Conservation (phyloP, 192 early-diverging fungal genomes). For the Backusella tarrabulga region DNA sequence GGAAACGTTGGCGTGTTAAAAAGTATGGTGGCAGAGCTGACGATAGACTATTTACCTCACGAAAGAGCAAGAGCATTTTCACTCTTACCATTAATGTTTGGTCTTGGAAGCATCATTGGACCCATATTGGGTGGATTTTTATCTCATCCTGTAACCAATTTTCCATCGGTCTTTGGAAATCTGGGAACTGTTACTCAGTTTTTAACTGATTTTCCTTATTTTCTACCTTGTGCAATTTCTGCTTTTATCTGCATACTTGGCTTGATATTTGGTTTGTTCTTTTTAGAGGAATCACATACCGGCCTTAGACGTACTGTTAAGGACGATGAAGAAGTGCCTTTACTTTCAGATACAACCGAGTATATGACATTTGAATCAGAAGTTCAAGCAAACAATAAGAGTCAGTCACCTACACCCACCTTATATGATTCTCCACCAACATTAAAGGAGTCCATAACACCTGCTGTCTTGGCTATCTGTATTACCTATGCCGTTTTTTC, state of each 20-base stretch:
- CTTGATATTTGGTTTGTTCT: slow-evolving; percentile 49
- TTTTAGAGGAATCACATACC: slow-evolving; percentile 51
- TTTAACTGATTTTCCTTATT: slow-evolving; percentile 59
- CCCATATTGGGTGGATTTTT: slow-evolving; percentile 68
- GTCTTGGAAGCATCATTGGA: slow-evolving; percentile 55
- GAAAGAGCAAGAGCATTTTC: slow-evolving; percentile 57
- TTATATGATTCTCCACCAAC: slow-evolving; percentile 13
- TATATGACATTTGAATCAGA: slow-evolving; percentile 11
- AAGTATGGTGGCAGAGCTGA: slow-evolving; percentile 69
- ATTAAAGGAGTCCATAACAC: slow-evolving; percentile 24
- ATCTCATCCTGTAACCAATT: slow-evolving; percentile 56
- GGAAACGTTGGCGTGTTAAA: slow-evolving; percentile 71
- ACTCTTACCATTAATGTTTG: slow-evolving; percentile 61
- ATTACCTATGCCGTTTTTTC: slow-evolving; percentile 16
- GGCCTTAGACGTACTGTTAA: not conserved
- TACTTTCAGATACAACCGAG: not conserved
- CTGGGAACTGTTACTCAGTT: slow-evolving; percentile 33
- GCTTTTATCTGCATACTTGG: slow-evolving; percentile 52
- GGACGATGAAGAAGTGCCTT: not conserved
- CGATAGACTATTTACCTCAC: slow-evolving; percentile 60
- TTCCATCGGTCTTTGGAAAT: slow-evolving; percentile 49
- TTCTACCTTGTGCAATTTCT: slow-evolving; percentile 69
- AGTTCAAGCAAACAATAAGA: not conserved
- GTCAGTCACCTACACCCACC: slow-evolving; percentile 11
- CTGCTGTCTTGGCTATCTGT: slow-evolving; percentile 17